Evolutionary conservation across 2,329 filamentous ascomycete genomes (phyloP), one percentile per base, ranked within the genome.

Genomic region (Aspergillus costaricaensis): DNA sequence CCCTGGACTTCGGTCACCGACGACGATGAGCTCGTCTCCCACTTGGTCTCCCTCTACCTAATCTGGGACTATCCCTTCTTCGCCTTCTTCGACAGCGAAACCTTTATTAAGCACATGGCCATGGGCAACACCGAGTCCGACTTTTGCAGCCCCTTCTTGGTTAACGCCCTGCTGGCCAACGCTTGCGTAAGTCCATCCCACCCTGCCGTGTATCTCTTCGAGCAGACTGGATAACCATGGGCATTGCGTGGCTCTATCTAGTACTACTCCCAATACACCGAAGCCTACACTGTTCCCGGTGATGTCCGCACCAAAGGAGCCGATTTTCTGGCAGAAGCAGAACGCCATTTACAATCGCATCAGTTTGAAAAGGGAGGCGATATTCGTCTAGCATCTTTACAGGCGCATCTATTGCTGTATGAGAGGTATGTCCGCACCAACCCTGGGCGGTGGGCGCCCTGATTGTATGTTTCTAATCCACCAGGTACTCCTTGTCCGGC

Each of bases 31-130:
- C 82, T 96, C 36, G 86, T 96, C 61, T 85, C 87, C 10, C 92
- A 96, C 75, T 83, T 96, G 27, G 85, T 96, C 67, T 91, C 92
- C 71, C 89, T 96, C 85, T 96, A 96, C 77, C 96, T 96, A 76
- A 91, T 87, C 67, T 96, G 92, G 89, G 92, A 96, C 74, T 96
- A 96, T 74, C 88, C 91, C n/a, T 96, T 92, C 75, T 96, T 90
- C 72, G 86, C 83, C 17, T 81, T 94, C 39, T 93, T 96, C 70
- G 91, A 90, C 70, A 82, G 86, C 41, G 90, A 94, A 68, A 94
- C 94, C 65, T 76, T 88, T 55, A 81, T 84, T 30, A 91, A 91
- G 5, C 59, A 71, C 53, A 72, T 73, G 69, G 58, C 43, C 5
- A 27, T 32, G 12, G 62, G 68, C 3, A 61, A 69, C 14, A 73